Percentiles rank a stretch among this genome's conserved stretches.
Evolutionary conservation across 805 yeast genomes (phyloP).

Genomic region (Candida michaelii): DNA sequence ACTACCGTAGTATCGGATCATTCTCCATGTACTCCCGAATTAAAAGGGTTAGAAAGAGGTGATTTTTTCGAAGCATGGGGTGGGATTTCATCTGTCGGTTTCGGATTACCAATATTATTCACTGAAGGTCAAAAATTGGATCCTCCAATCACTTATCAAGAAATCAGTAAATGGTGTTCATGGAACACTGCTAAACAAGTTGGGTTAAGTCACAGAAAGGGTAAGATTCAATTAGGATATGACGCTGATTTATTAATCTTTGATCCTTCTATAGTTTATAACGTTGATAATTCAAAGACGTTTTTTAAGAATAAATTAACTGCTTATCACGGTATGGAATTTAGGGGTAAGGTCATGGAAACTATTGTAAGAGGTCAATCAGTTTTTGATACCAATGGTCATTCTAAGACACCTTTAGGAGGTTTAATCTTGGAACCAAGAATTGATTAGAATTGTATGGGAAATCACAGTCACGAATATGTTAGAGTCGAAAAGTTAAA

Average conservation of each 20-base stretch:
- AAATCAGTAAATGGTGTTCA: slow-evolving; percentile 78
- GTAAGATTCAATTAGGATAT: slow-evolving; percentile 66
- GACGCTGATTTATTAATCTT: slow-evolving; percentile 90
- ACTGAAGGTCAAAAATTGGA: slow-evolving; percentile 63
- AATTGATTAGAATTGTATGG: slow-evolving; percentile 14
- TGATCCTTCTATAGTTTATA: slow-evolving; percentile 57
- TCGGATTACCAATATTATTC: slow-evolving; percentile 79
- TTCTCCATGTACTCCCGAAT: slow-evolving; percentile 92
- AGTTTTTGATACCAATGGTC: slow-evolving; percentile 62
- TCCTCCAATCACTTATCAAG: slow-evolving; percentile 53
- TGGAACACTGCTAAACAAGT: slow-evolving; percentile 83
- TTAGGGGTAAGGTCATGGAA: slow-evolving; percentile 74
- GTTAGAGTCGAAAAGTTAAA: neutral
- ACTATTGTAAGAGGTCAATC: slow-evolving; percentile 77
- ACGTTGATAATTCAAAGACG: slow-evolving; percentile 54
- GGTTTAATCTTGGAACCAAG: slow-evolving; percentile 61
- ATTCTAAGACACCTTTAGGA: slow-evolving; percentile 58
- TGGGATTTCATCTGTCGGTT: slow-evolving; percentile 89
- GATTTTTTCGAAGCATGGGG: slow-evolving; percentile 96
- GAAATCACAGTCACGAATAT: no score
- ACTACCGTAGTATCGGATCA: slow-evolving; percentile 92
- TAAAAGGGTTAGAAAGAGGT: slow-evolving; percentile 78
- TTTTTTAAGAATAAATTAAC: slow-evolving; percentile 85
- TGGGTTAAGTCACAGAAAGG: slow-evolving; percentile 73
- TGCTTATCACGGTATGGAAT: slow-evolving; percentile 72